Evolutionary conservation across 306 rosid genomes (phyloP).

Genomic region (Trifolium subterraneum): DNA sequence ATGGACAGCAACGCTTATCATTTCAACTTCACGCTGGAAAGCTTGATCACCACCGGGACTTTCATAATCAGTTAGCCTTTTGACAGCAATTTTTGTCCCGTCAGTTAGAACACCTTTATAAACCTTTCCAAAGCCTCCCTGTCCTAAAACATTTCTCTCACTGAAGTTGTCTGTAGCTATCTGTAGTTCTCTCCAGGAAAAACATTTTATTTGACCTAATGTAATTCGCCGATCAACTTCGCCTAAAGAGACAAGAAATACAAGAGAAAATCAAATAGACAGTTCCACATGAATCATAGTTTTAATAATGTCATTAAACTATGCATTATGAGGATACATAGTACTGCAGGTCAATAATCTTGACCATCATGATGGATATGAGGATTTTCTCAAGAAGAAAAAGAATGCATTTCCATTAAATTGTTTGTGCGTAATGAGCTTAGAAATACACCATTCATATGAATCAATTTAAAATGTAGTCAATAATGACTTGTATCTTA

Average conservation of each 20-base stretch:
- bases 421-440: too few relatives aligned
- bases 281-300: slow-evolving; percentile 2
- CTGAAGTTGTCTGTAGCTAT: slow-evolving; percentile 83
- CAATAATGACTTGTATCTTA: too few relatives aligned
- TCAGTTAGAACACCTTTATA: slow-evolving; percentile 84
- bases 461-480: too few relatives aligned
- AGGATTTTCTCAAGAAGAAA: too few relatives aligned
- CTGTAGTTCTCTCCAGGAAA: slow-evolving; percentile 86
- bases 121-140: slow-evolving; percentile 97
- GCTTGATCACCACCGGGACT: slow-evolving; percentile 92
- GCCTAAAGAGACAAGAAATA: slow-evolving; percentile 51
- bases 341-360: too few relatives aligned
- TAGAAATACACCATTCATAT: too few relatives aligned
- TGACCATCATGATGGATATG: too few relatives aligned
- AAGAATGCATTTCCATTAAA: too few relatives aligned
- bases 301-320: too few relatives aligned
- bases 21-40: slow-evolving; percentile 94
- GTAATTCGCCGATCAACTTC: slow-evolving; percentile 88
- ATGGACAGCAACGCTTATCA: slow-evolving; percentile 96
- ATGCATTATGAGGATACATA: too few relatives aligned
- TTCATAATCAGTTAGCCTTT: slow-evolving; percentile 77
- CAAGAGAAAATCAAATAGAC: slow-evolving; percentile 6
- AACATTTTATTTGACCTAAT: slow-evolving; percentile 83
- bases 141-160: slow-evolving; percentile 85
- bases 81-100: slow-evolving; percentile 82